Conservation (phyloP, 2,329 filamentous ascomycete species). For the Rosellinia necatrix region DNA sequence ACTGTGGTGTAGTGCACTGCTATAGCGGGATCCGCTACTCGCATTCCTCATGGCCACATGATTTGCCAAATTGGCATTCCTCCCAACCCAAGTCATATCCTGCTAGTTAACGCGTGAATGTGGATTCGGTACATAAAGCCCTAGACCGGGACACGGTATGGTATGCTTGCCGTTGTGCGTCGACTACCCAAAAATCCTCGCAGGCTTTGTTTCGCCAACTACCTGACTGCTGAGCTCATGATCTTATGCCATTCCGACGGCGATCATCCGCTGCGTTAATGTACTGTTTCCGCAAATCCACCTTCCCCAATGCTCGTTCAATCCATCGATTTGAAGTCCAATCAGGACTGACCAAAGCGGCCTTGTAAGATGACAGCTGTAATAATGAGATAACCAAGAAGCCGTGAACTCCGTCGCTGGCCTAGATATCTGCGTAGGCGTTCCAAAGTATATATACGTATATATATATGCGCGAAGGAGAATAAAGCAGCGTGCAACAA, state of each 20-base stretch:
- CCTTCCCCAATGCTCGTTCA: not conserved
- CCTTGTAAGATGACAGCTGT: not conserved
- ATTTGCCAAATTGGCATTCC: not conserved
- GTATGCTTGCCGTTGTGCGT: not conserved
- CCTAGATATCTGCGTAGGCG: slow-evolving; percentile 25
- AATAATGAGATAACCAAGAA: slow-evolving; percentile 18
- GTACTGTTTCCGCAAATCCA: not conserved
- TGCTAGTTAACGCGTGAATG: not conserved
- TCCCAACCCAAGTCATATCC: not conserved
- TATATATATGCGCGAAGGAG: slow-evolving; percentile 15
- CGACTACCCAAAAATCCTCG: not conserved
- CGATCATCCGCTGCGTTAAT: not conserved
- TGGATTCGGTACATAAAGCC: not conserved
- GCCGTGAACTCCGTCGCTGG: slow-evolving; percentile 35
- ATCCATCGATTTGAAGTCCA: slow-evolving; percentile 11
- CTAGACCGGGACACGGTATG: not conserved
- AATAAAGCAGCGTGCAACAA: slow-evolving; percentile 8
- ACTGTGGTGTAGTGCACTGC: slow-evolving; percentile 2
- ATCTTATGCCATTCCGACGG: not conserved
- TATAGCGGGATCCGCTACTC: not conserved
- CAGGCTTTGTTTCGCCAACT: not conserved
- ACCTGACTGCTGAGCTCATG: slow-evolving; percentile 9
- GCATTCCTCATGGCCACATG: slow-evolving; percentile 11
- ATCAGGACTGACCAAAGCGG: not conserved
- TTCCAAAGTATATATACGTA: slow-evolving; percentile 13